phyloP scores from a whole-genome alignment of 2,329 filamentous ascomycete species.

The Coleophoma crateriformis region DNA sequence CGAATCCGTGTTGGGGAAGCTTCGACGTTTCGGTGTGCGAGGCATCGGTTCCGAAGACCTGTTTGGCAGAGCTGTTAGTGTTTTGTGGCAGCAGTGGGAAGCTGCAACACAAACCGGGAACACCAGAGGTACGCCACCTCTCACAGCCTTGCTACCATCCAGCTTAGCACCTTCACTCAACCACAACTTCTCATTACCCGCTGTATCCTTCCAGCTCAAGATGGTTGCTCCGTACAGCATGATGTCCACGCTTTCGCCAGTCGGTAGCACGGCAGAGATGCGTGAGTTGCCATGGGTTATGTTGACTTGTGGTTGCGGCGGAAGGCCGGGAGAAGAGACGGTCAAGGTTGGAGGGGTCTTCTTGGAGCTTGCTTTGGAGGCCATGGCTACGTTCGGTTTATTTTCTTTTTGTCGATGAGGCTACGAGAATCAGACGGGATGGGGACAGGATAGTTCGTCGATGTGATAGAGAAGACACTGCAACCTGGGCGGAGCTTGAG shows the following conservation, averaged over 20 bases:
- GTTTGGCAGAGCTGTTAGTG: not conserved
- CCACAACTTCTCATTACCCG: slow-evolving; percentile 79
- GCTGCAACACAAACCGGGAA: slow-evolving; percentile 67
- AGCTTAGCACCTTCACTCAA: slow-evolving; percentile 73
- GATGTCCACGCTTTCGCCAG: slow-evolving; percentile 80
- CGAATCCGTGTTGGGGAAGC: slow-evolving; percentile 92
- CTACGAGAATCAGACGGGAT: no score
- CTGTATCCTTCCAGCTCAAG: slow-evolving; percentile 82
- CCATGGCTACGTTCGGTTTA: not conserved
- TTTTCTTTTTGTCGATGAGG: no score
- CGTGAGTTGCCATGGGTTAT: slow-evolving; percentile 65
- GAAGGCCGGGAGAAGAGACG: slow-evolving; percentile 51
- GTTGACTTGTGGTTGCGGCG: slow-evolving; percentile 71
- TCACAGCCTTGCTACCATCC: slow-evolving; percentile 83
- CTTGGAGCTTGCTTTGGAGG: not conserved
- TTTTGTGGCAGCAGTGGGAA: not conserved
- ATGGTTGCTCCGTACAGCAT: slow-evolving; percentile 91
- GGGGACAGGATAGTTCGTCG: no score
- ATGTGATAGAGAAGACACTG: no score
- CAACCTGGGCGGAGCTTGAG: no score
- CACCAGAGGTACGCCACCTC: slow-evolving; percentile 87
- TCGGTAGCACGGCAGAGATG: slow-evolving; percentile 75
- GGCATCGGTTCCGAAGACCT: slow-evolving; percentile 83
- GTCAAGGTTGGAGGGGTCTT: slow-evolving; percentile 1
- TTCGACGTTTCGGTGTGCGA: slow-evolving; percentile 70